Evolutionary conservation across 805 yeast genomes (phyloP), one percentile per base, ranked within the genome.

Genomic region (Wickerhamiella qilinensis): DNA sequence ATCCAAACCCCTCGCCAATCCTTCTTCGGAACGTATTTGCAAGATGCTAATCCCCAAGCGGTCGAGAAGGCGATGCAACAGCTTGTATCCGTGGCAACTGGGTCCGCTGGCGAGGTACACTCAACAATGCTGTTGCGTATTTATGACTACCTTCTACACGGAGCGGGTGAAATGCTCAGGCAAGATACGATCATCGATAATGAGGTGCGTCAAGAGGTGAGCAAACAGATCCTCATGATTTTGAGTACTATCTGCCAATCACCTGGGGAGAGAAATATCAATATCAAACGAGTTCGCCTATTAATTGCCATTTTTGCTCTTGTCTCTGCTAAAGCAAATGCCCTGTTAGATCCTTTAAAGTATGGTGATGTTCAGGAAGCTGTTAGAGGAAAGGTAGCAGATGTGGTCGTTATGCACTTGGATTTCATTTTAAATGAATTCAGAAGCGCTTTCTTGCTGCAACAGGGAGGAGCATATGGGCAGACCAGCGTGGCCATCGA

Each of bases 111-210:
- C 9, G 24, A 22, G 3, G 40, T 42, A 2, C 39, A 41, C 24
- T 17, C 3, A 3, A 35, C 20, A 8, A 20, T 41, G 1, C 43
- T 21, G 20, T n/a, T 20, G 4, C 33, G 36, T 4, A 20, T 49
- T 1, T 50, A 50, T 40, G 39, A 36, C 9, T 49, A 43, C 22
- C 42, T 48, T n/a, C 31, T 50, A 15, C 38, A 40, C 3, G 36
- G 38, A 6, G 25, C 39, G 9, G 43, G 41, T 16, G 42, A 36
- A 5, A 25, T 41, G 2, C 17, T 38, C 18, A 35, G 40, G 12
- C 42, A 31, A n/a, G 40, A 38, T 16, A 12, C 24, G 3, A 20
- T 41, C 18, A n/a, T 38, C 15, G 40, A 36, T 17, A 25, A 25
- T 14, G 37, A 30, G 3, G 4, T 30, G 17, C 30, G 33, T 8